phyloP scores from a whole-genome alignment of 108 stramenopile genomes.

The Fragilaria radians region DNA sequence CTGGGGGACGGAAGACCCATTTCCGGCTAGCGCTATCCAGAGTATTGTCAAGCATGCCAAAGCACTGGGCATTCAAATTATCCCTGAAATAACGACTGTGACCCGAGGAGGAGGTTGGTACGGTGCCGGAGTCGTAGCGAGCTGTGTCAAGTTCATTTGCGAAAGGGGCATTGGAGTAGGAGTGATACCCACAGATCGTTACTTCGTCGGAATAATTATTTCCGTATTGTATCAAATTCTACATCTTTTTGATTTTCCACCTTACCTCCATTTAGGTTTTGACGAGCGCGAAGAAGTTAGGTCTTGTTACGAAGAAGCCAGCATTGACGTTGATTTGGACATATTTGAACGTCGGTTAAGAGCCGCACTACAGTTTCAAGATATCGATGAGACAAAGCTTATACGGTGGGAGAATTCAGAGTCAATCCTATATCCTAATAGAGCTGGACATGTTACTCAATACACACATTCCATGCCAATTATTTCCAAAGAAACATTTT shows the following conservation, averaged over 20 bases:
- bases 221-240: not conserved
- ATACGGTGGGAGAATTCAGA: slow-evolving; percentile 27
- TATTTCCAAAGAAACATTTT: not conserved
- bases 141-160: slow-evolving; percentile 10
- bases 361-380: slow-evolving; percentile 2
- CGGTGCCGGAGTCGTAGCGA: slow-evolving; percentile 10
- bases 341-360: slow-evolving; percentile 17
- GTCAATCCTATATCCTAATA: slow-evolving; percentile 10
- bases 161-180: not conserved
- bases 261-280: slow-evolving; percentile 8
- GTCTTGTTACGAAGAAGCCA: slow-evolving; percentile 7
- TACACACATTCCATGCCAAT: not conserved
- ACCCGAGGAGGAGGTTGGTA: slow-evolving; percentile 23
- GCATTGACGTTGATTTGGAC: not conserved
- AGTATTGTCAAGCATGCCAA: not conserved
- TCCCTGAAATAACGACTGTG: slow-evolving; percentile 24
- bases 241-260: not conserved
- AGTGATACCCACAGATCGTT: not conserved
- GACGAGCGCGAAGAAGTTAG: slow-evolving; percentile 6
- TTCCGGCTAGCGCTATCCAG: not conserved
- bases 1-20: not conserved
- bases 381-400: slow-evolving; percentile 2
- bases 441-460: slow-evolving; percentile 19
- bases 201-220: not conserved
- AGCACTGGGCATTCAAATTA: slow-evolving; percentile 13